Conservation (phyloP, 2,329 filamentous ascomycete genomes). For the Pseudocercospora eumusae region DNA sequence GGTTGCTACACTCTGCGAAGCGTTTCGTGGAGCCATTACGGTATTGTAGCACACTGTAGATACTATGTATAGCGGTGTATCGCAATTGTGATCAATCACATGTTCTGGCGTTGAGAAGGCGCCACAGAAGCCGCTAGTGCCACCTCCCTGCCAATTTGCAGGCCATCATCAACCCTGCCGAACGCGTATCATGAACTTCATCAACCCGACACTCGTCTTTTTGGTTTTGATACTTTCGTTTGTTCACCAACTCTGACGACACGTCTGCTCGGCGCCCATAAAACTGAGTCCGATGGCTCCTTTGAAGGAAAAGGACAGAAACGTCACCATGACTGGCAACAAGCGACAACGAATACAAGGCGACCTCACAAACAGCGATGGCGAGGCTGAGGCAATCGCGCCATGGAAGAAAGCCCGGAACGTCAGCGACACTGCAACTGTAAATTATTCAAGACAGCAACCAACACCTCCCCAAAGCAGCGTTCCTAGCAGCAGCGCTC, state of each 20-base stretch:
- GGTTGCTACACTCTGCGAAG: not conserved
- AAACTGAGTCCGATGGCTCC: not conserved
- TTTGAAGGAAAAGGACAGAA: not conserved
- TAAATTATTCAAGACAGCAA: not conserved
- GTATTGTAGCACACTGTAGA: too few species aligned
- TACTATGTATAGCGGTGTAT: too few species aligned
- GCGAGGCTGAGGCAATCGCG: constrained; percentile 8
- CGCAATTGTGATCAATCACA: not conserved
- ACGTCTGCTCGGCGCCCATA: not conserved
- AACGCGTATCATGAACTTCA: not conserved
- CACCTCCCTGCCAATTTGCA: not conserved
- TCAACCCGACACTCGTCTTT: too few species aligned
- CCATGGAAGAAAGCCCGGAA: constrained; percentile 3
- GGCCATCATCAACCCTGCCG: not conserved
- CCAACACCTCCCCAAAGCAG: constrained; percentile 9
- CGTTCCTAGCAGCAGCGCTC: constrained; percentile 18
- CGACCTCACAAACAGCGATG: constrained; percentile 29
- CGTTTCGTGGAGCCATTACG: not conserved
- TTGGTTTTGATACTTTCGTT: not conserved
- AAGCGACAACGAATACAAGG: constrained; percentile 31
- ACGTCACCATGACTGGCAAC: not conserved
- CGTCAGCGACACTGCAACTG: constrained; percentile 4
- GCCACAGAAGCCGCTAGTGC: not conserved
- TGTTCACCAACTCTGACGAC: not conserved
- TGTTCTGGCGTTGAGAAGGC: not conserved